Evolutionary conservation across 345 rosid genomes (phyloP).

Genomic region (Acer saccharum): DNA sequence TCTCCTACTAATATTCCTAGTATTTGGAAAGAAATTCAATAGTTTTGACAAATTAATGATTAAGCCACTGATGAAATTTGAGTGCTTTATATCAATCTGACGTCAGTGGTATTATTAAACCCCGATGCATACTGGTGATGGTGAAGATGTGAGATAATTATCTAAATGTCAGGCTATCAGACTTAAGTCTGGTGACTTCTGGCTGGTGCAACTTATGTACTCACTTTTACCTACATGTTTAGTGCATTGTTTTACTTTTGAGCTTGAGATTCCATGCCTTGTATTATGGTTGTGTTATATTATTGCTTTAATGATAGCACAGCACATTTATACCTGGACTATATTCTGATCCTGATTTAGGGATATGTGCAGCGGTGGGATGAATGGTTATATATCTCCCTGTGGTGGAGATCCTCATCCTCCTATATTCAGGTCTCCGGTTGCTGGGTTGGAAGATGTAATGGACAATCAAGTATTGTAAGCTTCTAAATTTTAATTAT

Average conservation of each 20-base stretch:
- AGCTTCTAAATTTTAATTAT: conserved; percentile 31
- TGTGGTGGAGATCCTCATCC: conserved; percentile 82
- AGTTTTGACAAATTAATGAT: not conserved
- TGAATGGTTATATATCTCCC: conserved; percentile 89
- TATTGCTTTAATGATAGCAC: not conserved
- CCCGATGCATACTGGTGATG: not conserved
- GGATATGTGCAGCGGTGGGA: conserved; percentile 82
- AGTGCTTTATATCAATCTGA: not conserved
- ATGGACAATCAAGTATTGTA: conserved; percentile 85
- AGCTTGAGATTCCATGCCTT: not conserved
- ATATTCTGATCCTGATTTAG: conserved; percentile 43
- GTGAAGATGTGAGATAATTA: not conserved
- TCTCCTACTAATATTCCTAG: not conserved
- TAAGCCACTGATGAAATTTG: too few species aligned
- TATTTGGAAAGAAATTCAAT: not conserved
- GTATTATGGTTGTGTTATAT: not conserved
- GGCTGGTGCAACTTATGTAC: not conserved
- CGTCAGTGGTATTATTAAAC: not conserved
- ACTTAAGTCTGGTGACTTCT: not conserved
- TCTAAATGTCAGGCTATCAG: not conserved
- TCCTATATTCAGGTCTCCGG: conserved; percentile 76
- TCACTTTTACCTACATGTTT: not conserved
- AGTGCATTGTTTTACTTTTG: not conserved
- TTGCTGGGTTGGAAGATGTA: conserved; percentile 82
- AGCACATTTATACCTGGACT: conserved; percentile 11